Conservation (phyloP, 352 stramenopile species). For the Globisporangium sylvaticum region DNA sequence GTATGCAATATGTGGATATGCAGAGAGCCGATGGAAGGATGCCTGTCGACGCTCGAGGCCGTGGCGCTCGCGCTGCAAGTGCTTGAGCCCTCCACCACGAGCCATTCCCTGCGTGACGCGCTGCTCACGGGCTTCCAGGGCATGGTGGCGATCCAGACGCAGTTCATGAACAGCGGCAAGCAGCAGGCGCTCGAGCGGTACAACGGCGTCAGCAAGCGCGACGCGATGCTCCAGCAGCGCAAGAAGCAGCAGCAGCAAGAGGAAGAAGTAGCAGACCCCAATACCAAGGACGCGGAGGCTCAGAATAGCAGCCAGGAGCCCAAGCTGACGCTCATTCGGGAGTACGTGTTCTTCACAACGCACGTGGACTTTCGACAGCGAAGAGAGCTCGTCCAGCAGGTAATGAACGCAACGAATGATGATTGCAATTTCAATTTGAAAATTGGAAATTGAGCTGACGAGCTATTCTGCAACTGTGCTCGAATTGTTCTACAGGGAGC, state of each 20-base stretch:
- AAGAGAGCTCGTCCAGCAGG: slow-evolving; percentile 49
- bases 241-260: slow-evolving; percentile 19
- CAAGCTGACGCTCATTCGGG: slow-evolving; percentile 13
- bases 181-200: slow-evolving; percentile 31
- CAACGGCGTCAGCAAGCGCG: slow-evolving; percentile 35
- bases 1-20: background rate
- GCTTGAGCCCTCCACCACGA: slow-evolving; percentile 31
- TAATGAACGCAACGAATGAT: slow-evolving; percentile 18
- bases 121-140: slow-evolving; percentile 42
- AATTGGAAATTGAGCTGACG: background rate
- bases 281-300: background rate
- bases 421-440: background rate
- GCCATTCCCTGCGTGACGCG: slow-evolving; percentile 18
- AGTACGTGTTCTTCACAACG: slow-evolving; percentile 63
- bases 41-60: slow-evolving; percentile 70
- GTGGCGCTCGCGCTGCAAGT: slow-evolving; percentile 42
- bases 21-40: slow-evolving; percentile 73
- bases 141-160: slow-evolving; percentile 57
- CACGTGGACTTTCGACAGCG: slow-evolving; percentile 55
- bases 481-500: slow-evolving; percentile 29
- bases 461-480: background rate
- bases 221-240: slow-evolving; percentile 24
- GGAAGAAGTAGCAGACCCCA: background rate
- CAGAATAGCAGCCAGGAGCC: background rate
- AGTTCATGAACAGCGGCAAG: slow-evolving; percentile 32